Conservation (phyloP, 140 eudicot genomes). For the Ambrosia hybrid region DNA sequence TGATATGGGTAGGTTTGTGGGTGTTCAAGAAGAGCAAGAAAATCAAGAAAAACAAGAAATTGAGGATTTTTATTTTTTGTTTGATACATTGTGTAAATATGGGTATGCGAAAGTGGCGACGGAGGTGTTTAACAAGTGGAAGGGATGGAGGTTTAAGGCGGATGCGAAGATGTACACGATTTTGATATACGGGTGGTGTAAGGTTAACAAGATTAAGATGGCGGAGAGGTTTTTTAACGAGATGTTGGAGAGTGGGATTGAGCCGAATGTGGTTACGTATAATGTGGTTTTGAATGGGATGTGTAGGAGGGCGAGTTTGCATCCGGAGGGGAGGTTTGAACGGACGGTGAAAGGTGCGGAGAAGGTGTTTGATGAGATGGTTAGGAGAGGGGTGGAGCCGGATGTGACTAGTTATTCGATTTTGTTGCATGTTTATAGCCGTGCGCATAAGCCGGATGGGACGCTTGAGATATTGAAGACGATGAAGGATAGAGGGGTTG, state of each 20-base stretch:
- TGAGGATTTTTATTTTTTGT: conserved; percentile 44
- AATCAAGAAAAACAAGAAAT: not conserved
- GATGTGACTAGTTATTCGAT: conserved; percentile 89
- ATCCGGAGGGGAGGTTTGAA: conserved; percentile 73
- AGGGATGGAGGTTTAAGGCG: conserved; percentile 44
- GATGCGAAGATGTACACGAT: conserved; percentile 65
- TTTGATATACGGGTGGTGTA: conserved; percentile 89
- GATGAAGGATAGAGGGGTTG: conserved; percentile 75
- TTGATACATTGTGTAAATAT: conserved; percentile 87
- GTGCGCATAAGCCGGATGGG: conserved; percentile 82
- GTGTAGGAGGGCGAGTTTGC: conserved; percentile 81
- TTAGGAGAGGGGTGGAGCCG: conserved; percentile 66
- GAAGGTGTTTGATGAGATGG: conserved; percentile 73
- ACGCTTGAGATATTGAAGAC: conserved; percentile 51
- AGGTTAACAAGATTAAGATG: conserved; percentile 58
- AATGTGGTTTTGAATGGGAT: conserved; percentile 86
- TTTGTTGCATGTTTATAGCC: conserved; percentile 84
- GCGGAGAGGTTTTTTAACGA: conserved; percentile 72
- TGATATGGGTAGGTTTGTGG: too few relatives aligned
- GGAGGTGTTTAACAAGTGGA: conserved; percentile 73
- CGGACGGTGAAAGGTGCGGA: conserved; percentile 59
- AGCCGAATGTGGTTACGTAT: conserved; percentile 85
- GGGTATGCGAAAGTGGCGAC: conserved; percentile 75
- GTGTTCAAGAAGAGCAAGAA: too few relatives aligned
- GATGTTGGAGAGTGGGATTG: conserved; percentile 70